Base-by-base conservation (phyloP, 257 asterid species). In the Scutellaria barbata region DNA sequence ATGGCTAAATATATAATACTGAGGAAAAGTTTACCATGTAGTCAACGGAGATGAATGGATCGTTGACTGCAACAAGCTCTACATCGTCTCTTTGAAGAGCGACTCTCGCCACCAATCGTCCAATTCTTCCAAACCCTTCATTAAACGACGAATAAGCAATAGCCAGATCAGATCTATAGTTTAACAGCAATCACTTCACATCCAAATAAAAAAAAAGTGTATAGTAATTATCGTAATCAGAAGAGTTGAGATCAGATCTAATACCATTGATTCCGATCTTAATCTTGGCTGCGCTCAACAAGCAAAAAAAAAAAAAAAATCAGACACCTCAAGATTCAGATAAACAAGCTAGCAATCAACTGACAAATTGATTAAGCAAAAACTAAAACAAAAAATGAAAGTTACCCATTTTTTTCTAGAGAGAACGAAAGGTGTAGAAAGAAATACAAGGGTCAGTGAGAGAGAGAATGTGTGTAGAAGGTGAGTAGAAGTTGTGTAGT, bases 241-340 rank as follows among this genome's bases (percentile, higher is more conserved):
- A 39, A 40, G 12, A 46, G 5, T n/a, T 8, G 17, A 56, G 74
- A 79, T 43, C 72, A 75, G 74, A 63, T 60, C 74, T 45, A 51
- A 54, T 79, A 87, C 94, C 95, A 54, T 88, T 88, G 74, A 88
- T 88, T 79, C 92, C 95, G 60, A 88, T 86, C 95, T 88, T 88
- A 37, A 82, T 77, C 83, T 88, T 88, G 61, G 81, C 90, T 81
- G 85, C 73, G 33, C 41, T 39, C 18, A 59, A 33, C 13, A 3
- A 8, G 6, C 8, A 53, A 18, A 33, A 18, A 11, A 16, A 40
- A 4, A 10, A 51, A 3, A 10, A 66, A 61, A 66, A 67, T 53
- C 63, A 69, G 75, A 52, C 37, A 35, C 72, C 10, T 12, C 9
- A 51, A 30, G 22, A 45, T 18, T 30, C 35, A 42, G 45, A 45